Conservation (phyloP, 495 filamentous ascomycete genomes). For the Trichoderma virens region DNA sequence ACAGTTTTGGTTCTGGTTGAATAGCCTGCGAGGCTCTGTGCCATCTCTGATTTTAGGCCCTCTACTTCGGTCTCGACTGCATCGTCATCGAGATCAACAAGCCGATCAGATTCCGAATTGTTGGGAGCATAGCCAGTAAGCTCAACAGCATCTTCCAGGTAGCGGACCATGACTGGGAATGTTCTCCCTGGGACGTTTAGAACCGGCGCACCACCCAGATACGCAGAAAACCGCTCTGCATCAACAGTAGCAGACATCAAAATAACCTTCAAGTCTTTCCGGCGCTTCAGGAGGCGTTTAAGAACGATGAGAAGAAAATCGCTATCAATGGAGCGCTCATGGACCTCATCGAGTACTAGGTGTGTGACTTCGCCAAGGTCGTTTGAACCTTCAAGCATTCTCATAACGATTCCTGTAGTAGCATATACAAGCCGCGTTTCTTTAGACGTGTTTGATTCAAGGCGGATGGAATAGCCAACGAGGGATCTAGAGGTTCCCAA, state of each 20-base stretch:
- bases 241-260: conserved; percentile 97
- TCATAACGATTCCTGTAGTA: conserved; percentile 83
- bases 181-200: conserved; percentile 86
- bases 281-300: conserved; percentile 62
- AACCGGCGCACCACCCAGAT: conserved; percentile 75
- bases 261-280: conserved; percentile 70
- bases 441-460: conserved; percentile 76
- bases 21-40: conserved; percentile 57
- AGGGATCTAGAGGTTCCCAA: conserved; percentile 75
- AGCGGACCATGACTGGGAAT: conserved; percentile 82
- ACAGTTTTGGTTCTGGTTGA: conserved; percentile 65
- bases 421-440: conserved; percentile 84
- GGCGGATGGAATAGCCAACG: conserved; percentile 85
- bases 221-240: conserved; percentile 80
- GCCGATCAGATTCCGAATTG: conserved; percentile 22
- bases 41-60: conserved; percentile 38
- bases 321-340: conserved; percentile 90
- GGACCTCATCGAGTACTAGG: conserved; percentile 89
- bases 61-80: conserved; percentile 43
- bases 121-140: conserved; percentile 58
- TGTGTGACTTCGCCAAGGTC: conserved; percentile 84
- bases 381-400: conserved; percentile 86
- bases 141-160: conserved; percentile 86
- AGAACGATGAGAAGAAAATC: conserved; percentile 91
- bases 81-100: conserved; percentile 44